Evolutionary conservation across 2,329 filamentous ascomycete species (phyloP), one percentile per base, ranked within the genome.

Genomic region (Grosmannia clavigera): DNA sequence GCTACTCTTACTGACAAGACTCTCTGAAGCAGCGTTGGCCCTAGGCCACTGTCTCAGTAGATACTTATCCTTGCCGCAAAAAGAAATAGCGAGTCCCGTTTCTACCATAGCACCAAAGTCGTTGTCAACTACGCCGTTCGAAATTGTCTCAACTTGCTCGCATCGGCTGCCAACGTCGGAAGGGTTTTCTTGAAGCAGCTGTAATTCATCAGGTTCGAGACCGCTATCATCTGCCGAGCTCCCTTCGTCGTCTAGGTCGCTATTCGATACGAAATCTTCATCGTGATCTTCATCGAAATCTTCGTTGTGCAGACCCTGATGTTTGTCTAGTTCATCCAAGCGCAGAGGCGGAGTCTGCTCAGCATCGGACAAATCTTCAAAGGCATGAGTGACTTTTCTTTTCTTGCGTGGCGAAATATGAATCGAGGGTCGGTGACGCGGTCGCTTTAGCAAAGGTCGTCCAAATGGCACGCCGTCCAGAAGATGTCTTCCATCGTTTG

Each of bases 401-500:
- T 94, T 95, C 63, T 94, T 95, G 63, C 85, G 80, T 1, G 90
- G 85, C 0, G 88, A 88, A 19, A 95, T 88, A 14, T 78, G 74
- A 48, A 95, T 75, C 0, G 80, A 70, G 1, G 90, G 90, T 55
- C 90, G 81, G 61, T 78, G 78, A 9, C 78, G 76, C 0, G 80
- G 77, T 1, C 74, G 68, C 66, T 81, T 81, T 10, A 92, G 74
- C 68, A 84, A 84, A 1, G 87, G 85, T 62, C 86, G 81, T 3
- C 92, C 92, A 70, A 92, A 96, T 0, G 90, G 82, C 25, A 96
- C 77, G 3, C 92, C 92, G 69, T 97, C 92, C 12, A 94, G 80
- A 6, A 96, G 78, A 69, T 92, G 91, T 65, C 80, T 86, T 4
- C 92, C 92, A 70, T 90, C 87, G 2, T 75, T 67, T 0, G 87